A percentile compares a stretch with the other conserved stretches of the same genome.
Conservation (phyloP, 2,329 filamentous ascomycete genomes). For the Stemphylium lycopersici region DNA sequence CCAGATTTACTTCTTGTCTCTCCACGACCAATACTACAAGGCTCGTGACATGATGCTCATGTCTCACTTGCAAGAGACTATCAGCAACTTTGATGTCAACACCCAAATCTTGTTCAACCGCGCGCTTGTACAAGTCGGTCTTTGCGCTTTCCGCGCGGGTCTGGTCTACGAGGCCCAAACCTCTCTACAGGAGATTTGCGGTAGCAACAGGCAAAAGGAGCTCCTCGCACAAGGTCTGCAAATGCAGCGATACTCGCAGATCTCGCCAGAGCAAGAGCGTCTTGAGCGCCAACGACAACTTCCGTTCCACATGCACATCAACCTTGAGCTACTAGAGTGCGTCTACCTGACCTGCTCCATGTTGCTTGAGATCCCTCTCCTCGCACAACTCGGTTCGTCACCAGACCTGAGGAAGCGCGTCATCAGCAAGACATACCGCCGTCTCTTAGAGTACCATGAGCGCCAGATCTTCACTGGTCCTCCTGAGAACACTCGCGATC, state of each 20-base stretch:
- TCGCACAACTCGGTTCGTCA: constrained; percentile 94
- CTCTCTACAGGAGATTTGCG: constrained; percentile 96
- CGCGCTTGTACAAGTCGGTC: constrained; percentile 94
- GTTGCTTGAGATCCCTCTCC: constrained; percentile 95
- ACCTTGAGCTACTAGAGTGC: constrained; percentile 95
- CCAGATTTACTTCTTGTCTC: constrained; percentile 97
- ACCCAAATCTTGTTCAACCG: constrained; percentile 99
- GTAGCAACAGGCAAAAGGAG: constrained; percentile 97
- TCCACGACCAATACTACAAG: constrained; percentile 98
- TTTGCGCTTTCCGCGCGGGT: constrained; percentile 96
- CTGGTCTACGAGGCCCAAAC: constrained; percentile 98
- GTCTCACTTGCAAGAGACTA: constrained; percentile 98
- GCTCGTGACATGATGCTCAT: constrained; percentile 99
- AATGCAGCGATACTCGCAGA: constrained; percentile 95
- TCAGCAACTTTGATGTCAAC: constrained; percentile 93
- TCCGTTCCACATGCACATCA: constrained; percentile 99
- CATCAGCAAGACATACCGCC: constrained; percentile 99
- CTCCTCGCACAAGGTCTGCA: constrained; percentile 96
- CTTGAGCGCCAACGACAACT: constrained; percentile 96
- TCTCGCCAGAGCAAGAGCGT: constrained; percentile 96
- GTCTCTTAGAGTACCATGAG: constrained; percentile 99
- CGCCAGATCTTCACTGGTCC: constrained; percentile 98
- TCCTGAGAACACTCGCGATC: constrained; percentile 97
- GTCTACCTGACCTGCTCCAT: constrained; percentile 99
- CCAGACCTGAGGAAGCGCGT: constrained; percentile 97